Percentiles rank a stretch among this genome's conserved stretches.
Evolutionary conservation across 441 rosid genomes (phyloP).

Genomic region (Hypseocharis bilobata): DNA sequence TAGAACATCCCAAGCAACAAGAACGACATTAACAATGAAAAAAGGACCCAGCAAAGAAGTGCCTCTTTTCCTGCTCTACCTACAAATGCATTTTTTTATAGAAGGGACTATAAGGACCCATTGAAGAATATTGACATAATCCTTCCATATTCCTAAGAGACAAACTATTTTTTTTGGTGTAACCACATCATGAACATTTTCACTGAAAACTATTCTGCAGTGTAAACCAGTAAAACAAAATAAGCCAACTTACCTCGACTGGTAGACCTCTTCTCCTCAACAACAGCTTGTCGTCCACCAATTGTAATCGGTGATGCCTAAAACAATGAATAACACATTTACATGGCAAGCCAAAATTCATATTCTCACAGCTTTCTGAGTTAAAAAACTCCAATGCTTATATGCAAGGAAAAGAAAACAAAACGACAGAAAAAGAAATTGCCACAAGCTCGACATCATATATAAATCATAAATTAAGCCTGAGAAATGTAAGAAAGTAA

Average conservation of each 20-base stretch:
- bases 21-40: no score
- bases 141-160: background rate
- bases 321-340: background rate
- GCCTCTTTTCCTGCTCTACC: background rate
- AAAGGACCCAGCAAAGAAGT: background rate
- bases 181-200: background rate
- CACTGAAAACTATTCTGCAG: background rate
- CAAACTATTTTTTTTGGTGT: background rate
- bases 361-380: background rate
- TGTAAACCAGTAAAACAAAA: slow-evolving; percentile 3
- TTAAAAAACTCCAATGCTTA: no score
- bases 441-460: no score
- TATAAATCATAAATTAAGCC: no score
- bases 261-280: slow-evolving; percentile 84
- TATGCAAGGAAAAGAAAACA: no score
- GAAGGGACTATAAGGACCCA: background rate
- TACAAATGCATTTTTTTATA: background rate
- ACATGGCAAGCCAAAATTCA: background rate
- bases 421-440: no score
- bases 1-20: no score
- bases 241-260: slow-evolving; percentile 57
- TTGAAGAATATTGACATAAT: background rate
- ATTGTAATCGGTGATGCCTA: slow-evolving; percentile 83
- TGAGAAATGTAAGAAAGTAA: no score
- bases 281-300: slow-evolving; percentile 52